These are phyloP conservation scores for Acanthamoeba lugdunensis DNA, from an alignment of 208 protist genomes.

Conservation along the genomic window DNA sequence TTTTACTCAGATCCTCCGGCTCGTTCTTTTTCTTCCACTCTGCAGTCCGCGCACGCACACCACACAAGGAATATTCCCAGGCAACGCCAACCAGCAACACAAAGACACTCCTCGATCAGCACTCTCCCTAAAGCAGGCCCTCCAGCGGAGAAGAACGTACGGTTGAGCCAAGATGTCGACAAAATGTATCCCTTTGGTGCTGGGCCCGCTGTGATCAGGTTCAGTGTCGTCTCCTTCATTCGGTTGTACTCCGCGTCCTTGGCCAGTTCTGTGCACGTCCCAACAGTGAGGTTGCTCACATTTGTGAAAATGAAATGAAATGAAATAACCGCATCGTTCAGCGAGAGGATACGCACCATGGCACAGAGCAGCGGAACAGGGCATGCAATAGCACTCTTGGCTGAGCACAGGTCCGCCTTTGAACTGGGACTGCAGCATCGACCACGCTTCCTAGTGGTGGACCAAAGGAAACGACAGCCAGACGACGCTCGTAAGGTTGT, in stretches of 20 bases:
- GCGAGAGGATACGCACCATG: not conserved
- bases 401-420: slow-evolving; percentile 61
- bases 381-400: slow-evolving; percentile 59
- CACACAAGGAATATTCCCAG: too few species aligned
- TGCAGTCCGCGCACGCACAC: not conserved
- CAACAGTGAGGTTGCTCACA: not conserved
- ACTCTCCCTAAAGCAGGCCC: not conserved
- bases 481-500: not conserved
- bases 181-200: slow-evolving; percentile 48
- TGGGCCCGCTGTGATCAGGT: slow-evolving; percentile 22
- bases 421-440: slow-evolving; percentile 17
- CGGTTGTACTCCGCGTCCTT: slow-evolving; percentile 7
- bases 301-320: too few species aligned
- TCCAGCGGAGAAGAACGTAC: not conserved
- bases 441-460: slow-evolving; percentile 39
- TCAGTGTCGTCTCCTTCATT: slow-evolving; percentile 40
- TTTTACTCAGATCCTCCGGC: slow-evolving; percentile 55
- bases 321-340: too few species aligned
- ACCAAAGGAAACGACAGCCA: not conserved
- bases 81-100: not conserved
- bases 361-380: slow-evolving; percentile 36
- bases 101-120: not conserved
- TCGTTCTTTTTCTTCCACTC: slow-evolving; percentile 71
- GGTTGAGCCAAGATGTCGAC: slow-evolving; percentile 58
- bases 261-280: not conserved